Evolutionary conservation across 2,329 filamentous ascomycete species (phyloP), one percentile per base, ranked within the genome.

Genomic region (Cladophialophora carrionii): DNA sequence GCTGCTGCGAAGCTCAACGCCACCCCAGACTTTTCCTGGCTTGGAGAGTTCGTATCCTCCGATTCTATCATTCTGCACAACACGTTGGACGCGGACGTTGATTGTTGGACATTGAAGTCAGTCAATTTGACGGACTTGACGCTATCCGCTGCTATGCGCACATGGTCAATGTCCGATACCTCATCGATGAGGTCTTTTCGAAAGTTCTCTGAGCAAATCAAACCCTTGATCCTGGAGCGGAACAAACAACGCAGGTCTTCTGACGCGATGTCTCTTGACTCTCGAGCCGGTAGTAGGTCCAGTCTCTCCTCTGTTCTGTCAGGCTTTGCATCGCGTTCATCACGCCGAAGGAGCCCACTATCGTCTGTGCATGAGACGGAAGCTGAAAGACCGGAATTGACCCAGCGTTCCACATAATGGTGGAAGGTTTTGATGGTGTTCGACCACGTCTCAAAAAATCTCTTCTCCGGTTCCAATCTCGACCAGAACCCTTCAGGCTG

Each of bases 1-100:
- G n/a, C 41, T 43, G 41, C 41, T n/a, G 41, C 41, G 41, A 43
- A 43, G 41, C 41, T 43, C 41, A 43, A 43, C 8, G n/a, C 41
- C 10, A 43, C 41, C 3, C n/a, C 41, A 12, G 10, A n/a, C n/a
- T 12, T 43, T 9, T 43, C 41, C 10, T 43, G 41, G 41, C n/a
- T n/a, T 14, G 41, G n/a, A 8, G 12, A 14, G 41, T 9, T 43
- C n/a, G 3, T 43, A n/a, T 3, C 12, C 41, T n/a, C 10, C 9
- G 41, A 43, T 43, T 29, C 26, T 29, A 43, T 12, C 41, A 43
- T 14, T 43, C 3, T 9, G 41, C 12, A n/a, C 10, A n/a, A 43
- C n/a, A 43, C 41, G 41, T 9, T 43, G 26, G 3, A 3, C 26
- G 26, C 6, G 26, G 3, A 29, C 26, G 26, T 29, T 29, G 26